phyloP scores from a whole-genome alignment of 306 rosid species.

The Gillenia trifoliata region DNA sequence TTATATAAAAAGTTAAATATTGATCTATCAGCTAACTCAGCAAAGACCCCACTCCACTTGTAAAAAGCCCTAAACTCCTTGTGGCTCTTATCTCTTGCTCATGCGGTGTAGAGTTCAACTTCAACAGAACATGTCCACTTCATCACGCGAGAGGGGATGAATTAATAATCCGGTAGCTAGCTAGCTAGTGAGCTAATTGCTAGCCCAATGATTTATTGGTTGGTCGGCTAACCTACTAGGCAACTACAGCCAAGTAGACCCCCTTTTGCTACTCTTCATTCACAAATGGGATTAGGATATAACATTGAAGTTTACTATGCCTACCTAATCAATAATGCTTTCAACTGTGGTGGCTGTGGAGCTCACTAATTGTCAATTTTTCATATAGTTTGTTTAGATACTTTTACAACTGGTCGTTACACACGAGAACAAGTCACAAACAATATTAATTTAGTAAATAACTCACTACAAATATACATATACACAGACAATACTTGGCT shows the following conservation, averaged over 20 bases:
- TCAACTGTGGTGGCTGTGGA: neutral
- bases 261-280: neutral
- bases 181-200: neutral
- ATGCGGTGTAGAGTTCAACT: neutral
- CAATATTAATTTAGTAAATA: too few relatives aligned
- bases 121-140: neutral
- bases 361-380: neutral
- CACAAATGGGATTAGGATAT: neutral
- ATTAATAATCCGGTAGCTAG: neutral
- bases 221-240: slow-evolving; percentile 26
- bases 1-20: neutral
- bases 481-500: too few relatives aligned
- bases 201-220: neutral
- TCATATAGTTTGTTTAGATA: too few relatives aligned
- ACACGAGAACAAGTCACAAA: too few relatives aligned
- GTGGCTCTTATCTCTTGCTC: neutral
- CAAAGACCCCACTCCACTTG: neutral
- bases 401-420: too few relatives aligned
- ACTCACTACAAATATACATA: too few relatives aligned
- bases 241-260: neutral
- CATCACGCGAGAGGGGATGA: neutral
- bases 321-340: neutral
- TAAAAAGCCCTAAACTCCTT: neutral
- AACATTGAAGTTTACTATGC: neutral
- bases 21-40: neutral